Evolutionary conservation across 441 rosid species (phyloP), one percentile per base, ranked within the genome.

Genomic region (Manihot esculenta): DNA sequence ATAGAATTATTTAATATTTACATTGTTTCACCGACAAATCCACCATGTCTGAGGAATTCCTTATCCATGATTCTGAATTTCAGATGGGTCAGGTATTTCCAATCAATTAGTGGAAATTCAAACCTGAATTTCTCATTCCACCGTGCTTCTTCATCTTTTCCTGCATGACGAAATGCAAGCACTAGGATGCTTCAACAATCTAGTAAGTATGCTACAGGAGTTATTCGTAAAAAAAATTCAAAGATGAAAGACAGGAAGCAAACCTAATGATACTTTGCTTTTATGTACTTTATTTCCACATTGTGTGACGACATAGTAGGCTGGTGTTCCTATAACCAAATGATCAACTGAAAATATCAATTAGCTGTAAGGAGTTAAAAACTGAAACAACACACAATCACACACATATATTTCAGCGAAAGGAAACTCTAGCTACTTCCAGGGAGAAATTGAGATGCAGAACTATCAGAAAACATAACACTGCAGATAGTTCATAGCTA

Each of bases 121-220:
- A 91, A 86, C 53, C 50, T 72, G 79, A 88, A 86, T 79, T 91
- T 91, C 82, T 93, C 83, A 79, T 91, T 93, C 98, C 98, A 91
- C 81, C 84, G 64, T 41, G 80, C 86, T 23, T 75, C 79, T 9
- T 74, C 78, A 67, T 80, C 80, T 76, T 81, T 80, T 72, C 85
- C 93, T 89, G 76, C 78, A 76, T 30, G 48, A 70, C 18, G 66
- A 55, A 75, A 50, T 38, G 17, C 20, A 62, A 44, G 5, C 30
- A 55, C 57, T 27, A 38, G 2, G 18, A n/a, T 49, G 18, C 9
- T 20, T 7, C 8, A 53, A 64, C 23, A 45, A 45, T 33, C 41
- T n/a, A 38, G 69, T 7, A 59, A 30, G 7, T 7, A 7, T 47
- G 20, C 64, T 38, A 44, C 20, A 57, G n/a, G 66, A 48, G 21